Evolutionary conservation across 2,329 filamentous ascomycete species (phyloP), one percentile per base, ranked within the genome.

Genomic region (Colletotrichum falcatum): DNA sequence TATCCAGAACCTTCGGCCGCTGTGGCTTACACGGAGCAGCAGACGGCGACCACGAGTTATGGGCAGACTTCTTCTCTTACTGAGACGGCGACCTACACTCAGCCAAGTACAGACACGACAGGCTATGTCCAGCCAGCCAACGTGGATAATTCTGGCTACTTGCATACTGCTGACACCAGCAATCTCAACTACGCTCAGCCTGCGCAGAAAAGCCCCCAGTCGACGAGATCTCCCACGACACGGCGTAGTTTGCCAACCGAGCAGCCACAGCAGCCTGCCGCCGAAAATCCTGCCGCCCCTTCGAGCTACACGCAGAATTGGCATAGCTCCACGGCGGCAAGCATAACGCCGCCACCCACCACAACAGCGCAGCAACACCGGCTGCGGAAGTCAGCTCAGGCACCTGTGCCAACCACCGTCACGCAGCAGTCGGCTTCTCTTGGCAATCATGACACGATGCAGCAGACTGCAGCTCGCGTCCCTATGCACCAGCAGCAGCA

Each of bases 401-500:
- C 33, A 23, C 51, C 69, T 9, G n/a, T 12, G 11, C 37, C 53
- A 35, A 20, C 26, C 6, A 8, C 56, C 4, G 30, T 35, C 28
- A 12, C 26, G 42, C 7, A 56, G 6, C 61, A 66, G 23, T n/a
- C 61, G 33, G 12, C 61, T n/a, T 26, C 60, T 14, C 61, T 62
- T 20, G 59, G 61, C n/a, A 54, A n/a, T 26, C 61, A 65, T 28
- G 59, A 64, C n/a, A 44, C 18, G 16, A 42, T 37, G 5, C 66
- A 70, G 51, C 70, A 72, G 44, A 66, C 73, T 30, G 74, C 76
- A 26, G 30, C 71, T 30, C 65, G 73, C 18, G 72, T 72, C 11
- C 65, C 58, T 5, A 64, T 70, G 26, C 76, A 76, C 28, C 74
- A 70, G 23, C 59, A 78, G 18, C 75, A 75, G 18, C 73, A 77